Evolutionary conservation across 768 basidiomycete species (phyloP).

Genomic region (Mrakia frigida): DNA sequence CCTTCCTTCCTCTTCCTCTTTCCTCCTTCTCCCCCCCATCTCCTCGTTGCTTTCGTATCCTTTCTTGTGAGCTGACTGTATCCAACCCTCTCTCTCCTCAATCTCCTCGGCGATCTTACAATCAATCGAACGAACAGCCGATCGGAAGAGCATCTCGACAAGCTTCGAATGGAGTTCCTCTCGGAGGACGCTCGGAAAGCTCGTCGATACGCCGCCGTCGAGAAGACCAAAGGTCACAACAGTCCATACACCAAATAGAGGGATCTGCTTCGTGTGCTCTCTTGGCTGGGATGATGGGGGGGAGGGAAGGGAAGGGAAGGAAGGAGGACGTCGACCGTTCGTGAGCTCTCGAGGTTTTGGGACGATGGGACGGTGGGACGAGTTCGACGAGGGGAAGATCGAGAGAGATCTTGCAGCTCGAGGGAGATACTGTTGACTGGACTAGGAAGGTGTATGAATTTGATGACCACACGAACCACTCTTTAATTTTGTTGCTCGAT

Average conservation of each 20-base stretch:
- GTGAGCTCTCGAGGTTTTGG: not conserved
- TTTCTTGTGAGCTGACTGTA: not conserved
- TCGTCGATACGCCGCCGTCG: constrained; percentile 14
- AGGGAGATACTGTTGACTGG: no score
- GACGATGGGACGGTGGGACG: not conserved
- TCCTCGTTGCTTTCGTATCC: not conserved
- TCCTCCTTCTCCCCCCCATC: not conserved
- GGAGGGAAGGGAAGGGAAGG: not conserved
- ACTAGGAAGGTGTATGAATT: no score
- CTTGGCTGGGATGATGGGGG: not conserved
- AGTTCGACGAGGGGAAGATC: not conserved
- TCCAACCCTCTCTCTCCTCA: not conserved
- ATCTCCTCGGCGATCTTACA: not conserved
- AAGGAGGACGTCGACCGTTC: not conserved
- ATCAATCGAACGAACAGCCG: not conserved
- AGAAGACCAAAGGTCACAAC: constrained; percentile 15
- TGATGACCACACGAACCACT: no score
- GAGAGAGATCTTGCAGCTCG: no score
- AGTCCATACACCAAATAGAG: constrained; percentile 13
- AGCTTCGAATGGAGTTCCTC: constrained; percentile 31
- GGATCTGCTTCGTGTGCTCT: not conserved
- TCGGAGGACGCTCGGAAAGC: constrained; percentile 20
- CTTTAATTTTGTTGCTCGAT: no score
- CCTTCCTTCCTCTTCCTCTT: not conserved
- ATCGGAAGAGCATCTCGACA: constrained; percentile 20